phyloP scores from a whole-genome alignment of 1,139 yeast species.

The Scheffersomyces stambukii region DNA sequence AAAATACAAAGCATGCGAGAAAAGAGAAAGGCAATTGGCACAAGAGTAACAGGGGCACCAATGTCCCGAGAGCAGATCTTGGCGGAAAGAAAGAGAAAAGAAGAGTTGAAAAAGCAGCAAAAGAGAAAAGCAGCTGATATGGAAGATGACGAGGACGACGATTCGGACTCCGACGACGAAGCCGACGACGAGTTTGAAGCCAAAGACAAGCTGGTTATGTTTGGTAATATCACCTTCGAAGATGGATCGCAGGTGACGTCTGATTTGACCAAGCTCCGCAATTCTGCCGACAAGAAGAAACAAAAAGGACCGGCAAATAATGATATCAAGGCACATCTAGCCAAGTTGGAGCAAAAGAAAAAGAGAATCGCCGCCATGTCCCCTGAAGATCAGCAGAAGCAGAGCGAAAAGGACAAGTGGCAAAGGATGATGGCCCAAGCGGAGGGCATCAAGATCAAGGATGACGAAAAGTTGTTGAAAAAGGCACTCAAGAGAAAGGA shows the following conservation, averaged over 20 bases:
- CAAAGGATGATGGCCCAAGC: constrained; percentile 77
- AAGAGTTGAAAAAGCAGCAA: constrained; percentile 35
- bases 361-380: constrained; percentile 57
- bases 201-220: constrained; percentile 48
- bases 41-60: constrained; percentile 76
- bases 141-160: constrained; percentile 29
- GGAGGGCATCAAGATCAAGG: constrained; percentile 83
- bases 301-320: constrained; percentile 82
- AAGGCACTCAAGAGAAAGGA: constrained; percentile 85
- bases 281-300: constrained; percentile 45
- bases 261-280: constrained; percentile 59
- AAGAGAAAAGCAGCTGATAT: constrained; percentile 37
- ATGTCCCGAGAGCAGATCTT: constrained; percentile 73
- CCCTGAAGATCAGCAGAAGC: constrained; percentile 57
- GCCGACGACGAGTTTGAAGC: constrained; percentile 29
- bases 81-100: constrained; percentile 49
- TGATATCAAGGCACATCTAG: constrained; percentile 80
- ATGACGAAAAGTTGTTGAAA: constrained; percentile 82
- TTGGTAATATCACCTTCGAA: constrained; percentile 76
- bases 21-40: constrained; percentile 88
- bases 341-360: constrained; percentile 70
- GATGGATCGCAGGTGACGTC: constrained; percentile 84
- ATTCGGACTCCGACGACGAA: constrained; percentile 32
- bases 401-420: constrained; percentile 80
- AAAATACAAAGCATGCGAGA: constrained; percentile 69